Conservation (phyloP, 139 green algal species). For the Microglena sp. region DNA sequence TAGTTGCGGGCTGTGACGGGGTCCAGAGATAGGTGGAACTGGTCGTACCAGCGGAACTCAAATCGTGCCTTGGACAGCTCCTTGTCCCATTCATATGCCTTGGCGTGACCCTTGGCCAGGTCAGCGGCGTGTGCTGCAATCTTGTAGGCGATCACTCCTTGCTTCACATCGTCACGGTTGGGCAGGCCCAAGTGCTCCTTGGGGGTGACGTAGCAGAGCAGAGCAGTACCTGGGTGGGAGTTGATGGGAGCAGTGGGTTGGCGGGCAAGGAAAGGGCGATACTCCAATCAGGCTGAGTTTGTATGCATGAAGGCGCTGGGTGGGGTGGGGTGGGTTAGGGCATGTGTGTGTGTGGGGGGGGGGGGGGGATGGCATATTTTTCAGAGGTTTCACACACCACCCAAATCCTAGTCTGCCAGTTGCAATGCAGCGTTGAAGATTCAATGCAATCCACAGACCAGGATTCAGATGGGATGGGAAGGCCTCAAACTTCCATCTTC, state of each 20-base stretch:
- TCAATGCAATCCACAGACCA: no score
- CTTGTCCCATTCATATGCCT: conserved; percentile 73
- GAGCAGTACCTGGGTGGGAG: conserved; percentile 61
- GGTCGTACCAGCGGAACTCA: conserved; percentile 94
- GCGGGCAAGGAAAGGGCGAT: no score
- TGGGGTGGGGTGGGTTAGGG: no score
- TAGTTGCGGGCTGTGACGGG: conserved; percentile 71
- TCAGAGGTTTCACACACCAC: no score
- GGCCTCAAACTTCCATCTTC: no score
- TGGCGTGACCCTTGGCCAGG: conserved; percentile 88
- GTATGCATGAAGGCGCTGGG: no score
- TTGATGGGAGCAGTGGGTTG: neutral
- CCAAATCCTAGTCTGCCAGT: no score
- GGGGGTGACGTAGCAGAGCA: conserved; percentile 96
- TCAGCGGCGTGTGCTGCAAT: conserved; percentile 93
- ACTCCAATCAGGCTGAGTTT: no score
- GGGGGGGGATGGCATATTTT: no score
- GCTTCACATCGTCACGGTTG: conserved; percentile 39
- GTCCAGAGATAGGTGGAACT: conserved; percentile 92
- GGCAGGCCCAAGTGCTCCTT: conserved; percentile 97
- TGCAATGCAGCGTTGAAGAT: no score
- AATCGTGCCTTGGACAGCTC: conserved; percentile 86
- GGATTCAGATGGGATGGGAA: no score
- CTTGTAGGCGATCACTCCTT: conserved; percentile 94
- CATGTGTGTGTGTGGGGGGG: no score